Percentiles rank a stretch among this genome's conserved stretches.
phyloP scores from a whole-genome alignment of 495 filamentous ascomycete genomes.

The Penicillium longicatenatum region DNA sequence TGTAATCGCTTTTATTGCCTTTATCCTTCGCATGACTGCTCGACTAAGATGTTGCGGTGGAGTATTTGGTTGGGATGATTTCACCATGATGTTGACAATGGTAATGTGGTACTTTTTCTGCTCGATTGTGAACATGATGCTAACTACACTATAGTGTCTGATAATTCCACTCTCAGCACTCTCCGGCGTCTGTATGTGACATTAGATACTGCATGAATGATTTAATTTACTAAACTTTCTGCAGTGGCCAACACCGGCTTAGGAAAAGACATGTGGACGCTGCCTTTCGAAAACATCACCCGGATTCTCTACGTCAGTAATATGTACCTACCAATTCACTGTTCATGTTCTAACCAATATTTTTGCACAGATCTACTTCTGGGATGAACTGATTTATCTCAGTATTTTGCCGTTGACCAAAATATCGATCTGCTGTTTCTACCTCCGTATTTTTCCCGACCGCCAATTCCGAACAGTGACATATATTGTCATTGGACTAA shows the following conservation, averaged over 20 bases:
- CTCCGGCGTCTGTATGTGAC: conserved; percentile 29
- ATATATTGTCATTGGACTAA: conserved; percentile 37
- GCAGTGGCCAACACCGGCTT: conserved; percentile 42
- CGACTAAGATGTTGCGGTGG: conserved; percentile 28
- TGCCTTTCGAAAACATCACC: conserved; percentile 49
- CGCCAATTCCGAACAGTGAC: conserved; percentile 28
- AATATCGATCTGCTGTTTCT: conserved; percentile 42
- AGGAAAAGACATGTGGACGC: conserved; percentile 49
- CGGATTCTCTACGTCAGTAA: conserved; percentile 36
- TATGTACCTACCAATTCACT: too few relatives aligned
- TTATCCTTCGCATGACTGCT: conserved; percentile 30
- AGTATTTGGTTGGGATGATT: conserved; percentile 34
- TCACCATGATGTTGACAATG: conserved; percentile 32
- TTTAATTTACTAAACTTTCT: neutral
- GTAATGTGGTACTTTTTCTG: conserved; percentile 16
- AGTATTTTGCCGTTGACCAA: conserved; percentile 38
- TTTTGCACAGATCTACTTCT: conserved; percentile 28
- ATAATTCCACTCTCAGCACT: conserved; percentile 28
- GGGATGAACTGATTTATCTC: conserved; percentile 38
- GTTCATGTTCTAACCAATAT: neutral
- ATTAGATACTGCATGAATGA: neutral
- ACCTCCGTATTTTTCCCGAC: conserved; percentile 46
- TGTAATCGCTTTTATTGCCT: conserved; percentile 29
- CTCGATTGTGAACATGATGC: neutral
- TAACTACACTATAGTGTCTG: conserved; percentile 15